Evolutionary conservation across 2,329 filamentous ascomycete species (phyloP).

Genomic region (Penicillium sclerotiorum): DNA sequence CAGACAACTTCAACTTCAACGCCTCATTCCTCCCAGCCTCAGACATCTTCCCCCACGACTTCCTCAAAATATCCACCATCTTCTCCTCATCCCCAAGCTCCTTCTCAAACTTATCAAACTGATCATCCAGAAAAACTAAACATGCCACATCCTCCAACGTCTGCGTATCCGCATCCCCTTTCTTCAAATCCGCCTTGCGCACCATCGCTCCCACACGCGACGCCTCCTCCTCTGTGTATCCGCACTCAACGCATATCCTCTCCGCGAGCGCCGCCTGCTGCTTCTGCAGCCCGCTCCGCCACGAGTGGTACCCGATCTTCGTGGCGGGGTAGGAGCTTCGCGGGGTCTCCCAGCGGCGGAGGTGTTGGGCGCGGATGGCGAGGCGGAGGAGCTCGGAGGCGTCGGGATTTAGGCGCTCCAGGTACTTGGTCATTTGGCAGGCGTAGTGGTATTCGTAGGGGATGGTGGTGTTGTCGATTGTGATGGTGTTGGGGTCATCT

Average conservation of each 20-base stretch:
- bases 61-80: slow-evolving; percentile 68
- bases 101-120: slow-evolving; percentile 78
- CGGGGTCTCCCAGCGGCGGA: slow-evolving; percentile 82
- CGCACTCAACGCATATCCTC: slow-evolving; percentile 56
- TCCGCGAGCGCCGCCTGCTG: slow-evolving; percentile 66
- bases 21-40: slow-evolving; percentile 64
- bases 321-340: slow-evolving; percentile 73
- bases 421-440: slow-evolving; percentile 74
- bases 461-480: slow-evolving; percentile 46
- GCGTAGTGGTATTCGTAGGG: slow-evolving; percentile 86
- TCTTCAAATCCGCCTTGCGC: slow-evolving; percentile 72
- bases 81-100: slow-evolving; percentile 72
- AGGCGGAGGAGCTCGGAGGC: slow-evolving; percentile 70
- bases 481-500: slow-evolving; percentile 62
- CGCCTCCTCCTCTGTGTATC: slow-evolving; percentile 57
- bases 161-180: slow-evolving; percentile 59
- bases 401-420: slow-evolving; percentile 60
- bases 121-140: slow-evolving; percentile 83
- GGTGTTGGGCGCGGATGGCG: slow-evolving; percentile 82
- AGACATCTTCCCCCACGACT: slow-evolving; percentile 79
- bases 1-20: slow-evolving; percentile 66
- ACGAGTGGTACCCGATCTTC: slow-evolving; percentile 74
- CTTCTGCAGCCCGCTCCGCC: slow-evolving; percentile 74
- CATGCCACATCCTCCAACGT: slow-evolving; percentile 83
- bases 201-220: slow-evolving; percentile 70